Percentiles rank a stretch among this genome's conserved stretches.
Evolutionary conservation across 2,329 filamentous ascomycete species (phyloP).

Genomic region (Leptographium radiaticola): DNA sequence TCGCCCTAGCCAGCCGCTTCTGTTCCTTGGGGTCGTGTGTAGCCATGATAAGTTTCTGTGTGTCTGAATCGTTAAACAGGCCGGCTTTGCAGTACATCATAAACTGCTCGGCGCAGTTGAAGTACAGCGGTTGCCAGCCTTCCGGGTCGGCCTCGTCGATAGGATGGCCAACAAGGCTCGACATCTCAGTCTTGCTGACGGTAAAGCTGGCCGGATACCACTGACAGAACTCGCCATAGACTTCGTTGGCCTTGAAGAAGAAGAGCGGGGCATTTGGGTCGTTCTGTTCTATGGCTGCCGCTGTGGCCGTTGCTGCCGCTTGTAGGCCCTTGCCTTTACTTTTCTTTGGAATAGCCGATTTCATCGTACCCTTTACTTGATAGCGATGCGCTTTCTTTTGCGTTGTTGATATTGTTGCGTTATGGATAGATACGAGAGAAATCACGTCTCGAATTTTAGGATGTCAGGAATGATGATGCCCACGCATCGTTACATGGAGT

Average conservation of each 20-base stretch:
- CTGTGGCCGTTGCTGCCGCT: too few relatives aligned
- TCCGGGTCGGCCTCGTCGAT: conserved; percentile 8
- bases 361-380: too few relatives aligned
- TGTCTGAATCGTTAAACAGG: conserved; percentile 3
- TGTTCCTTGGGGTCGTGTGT: conserved; percentile 7
- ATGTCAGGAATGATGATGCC: too few relatives aligned
- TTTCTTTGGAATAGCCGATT: too few relatives aligned
- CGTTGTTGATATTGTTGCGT: too few relatives aligned
- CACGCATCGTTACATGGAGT: too few relatives aligned
- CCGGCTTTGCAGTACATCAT: conserved; percentile 11
- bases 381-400: too few relatives aligned
- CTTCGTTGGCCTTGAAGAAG: conserved; percentile 19
- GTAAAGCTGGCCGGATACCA: conserved; percentile 20
- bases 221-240: conserved; percentile 22
- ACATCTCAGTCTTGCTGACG: conserved; percentile 16
- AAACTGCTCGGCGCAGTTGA: conserved; percentile 16
- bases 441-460: too few relatives aligned
- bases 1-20: conserved; percentile 6
- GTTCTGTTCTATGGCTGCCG: too few relatives aligned
- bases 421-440: too few relatives aligned
- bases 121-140: conserved; percentile 14
- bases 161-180: conserved; percentile 15
- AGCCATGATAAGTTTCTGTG: conserved; percentile 2
- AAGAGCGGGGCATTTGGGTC: conserved; percentile 9
- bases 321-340: too few relatives aligned